Conservation (phyloP, 768 basidiomycete genomes). For the Termitomyces eurrhizus region DNA sequence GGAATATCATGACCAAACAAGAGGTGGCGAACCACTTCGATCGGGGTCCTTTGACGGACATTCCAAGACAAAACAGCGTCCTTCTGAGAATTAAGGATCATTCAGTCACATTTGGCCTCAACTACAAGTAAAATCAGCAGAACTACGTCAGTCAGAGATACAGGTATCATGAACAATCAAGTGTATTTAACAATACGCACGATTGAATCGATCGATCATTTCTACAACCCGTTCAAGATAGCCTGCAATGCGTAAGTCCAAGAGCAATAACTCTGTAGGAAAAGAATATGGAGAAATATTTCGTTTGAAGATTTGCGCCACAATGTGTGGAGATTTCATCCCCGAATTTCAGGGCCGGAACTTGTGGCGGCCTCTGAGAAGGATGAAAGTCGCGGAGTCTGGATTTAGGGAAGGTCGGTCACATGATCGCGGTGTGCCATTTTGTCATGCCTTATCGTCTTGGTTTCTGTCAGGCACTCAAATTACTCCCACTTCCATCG, state of each 20-base stretch:
- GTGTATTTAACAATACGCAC: neutral
- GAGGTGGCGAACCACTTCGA: constrained; percentile 15
- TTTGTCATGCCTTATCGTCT: too few species aligned
- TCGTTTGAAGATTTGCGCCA: neutral
- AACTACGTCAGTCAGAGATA: neutral
- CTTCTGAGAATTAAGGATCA: neutral
- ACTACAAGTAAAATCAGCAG: neutral
- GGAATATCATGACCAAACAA: constrained; percentile 19
- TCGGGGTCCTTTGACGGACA: neutral
- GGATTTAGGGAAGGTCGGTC: neutral
- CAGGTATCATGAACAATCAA: neutral
- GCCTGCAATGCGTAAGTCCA: neutral
- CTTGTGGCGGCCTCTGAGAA: neutral
- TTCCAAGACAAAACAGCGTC: neutral
- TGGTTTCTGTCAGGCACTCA: too few species aligned
- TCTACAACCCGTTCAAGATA: neutral
- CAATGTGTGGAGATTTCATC: neutral
- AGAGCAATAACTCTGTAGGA: neutral
- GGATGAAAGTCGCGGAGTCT: neutral
- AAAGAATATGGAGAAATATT: too few species aligned
- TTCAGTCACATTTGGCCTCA: neutral
- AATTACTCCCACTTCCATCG: too few species aligned
- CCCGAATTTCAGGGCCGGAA: neutral
- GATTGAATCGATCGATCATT: neutral
- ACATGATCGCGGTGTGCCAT: constrained; percentile 6